Conservation (phyloP, 1,284 basidiomycete genomes). For the Naganishia sp. region DNA sequence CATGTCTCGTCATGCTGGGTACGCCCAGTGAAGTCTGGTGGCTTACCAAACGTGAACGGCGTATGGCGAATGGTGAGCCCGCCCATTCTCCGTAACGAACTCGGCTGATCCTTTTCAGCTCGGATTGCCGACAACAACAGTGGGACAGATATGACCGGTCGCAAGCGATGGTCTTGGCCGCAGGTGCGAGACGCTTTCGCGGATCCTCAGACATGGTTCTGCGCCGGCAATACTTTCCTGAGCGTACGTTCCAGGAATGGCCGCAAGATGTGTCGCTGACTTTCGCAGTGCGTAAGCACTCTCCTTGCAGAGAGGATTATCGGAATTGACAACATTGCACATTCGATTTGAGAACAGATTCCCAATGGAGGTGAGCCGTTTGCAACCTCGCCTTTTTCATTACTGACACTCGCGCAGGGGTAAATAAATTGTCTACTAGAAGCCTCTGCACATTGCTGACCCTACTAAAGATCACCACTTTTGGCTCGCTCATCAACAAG, state of each 20-base stretch:
- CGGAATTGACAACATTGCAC: background rate
- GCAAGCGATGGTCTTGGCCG: slow-evolving; percentile 44
- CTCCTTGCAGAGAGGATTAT: background rate
- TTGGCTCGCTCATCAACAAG: slow-evolving; percentile 40
- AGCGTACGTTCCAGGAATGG: background rate
- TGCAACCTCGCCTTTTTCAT: background rate
- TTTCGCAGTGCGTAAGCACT: slow-evolving; percentile 1
- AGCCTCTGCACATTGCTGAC: background rate
- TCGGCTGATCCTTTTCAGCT: slow-evolving; percentile 29
- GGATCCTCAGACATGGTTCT: slow-evolving; percentile 43
- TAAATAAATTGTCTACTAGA: background rate
- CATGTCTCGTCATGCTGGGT: slow-evolving; percentile 42
- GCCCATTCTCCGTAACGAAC: background rate
- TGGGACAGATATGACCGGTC: slow-evolving; percentile 41
- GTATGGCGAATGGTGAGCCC: slow-evolving; percentile 33
- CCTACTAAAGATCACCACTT: slow-evolving; percentile 38
- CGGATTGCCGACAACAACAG: slow-evolving; percentile 43
- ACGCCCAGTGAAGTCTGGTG: slow-evolving; percentile 45
- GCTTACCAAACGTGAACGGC: slow-evolving; percentile 40
- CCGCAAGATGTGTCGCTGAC: background rate
- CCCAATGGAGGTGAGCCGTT: slow-evolving; percentile 3
- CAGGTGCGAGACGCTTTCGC: slow-evolving; percentile 42
- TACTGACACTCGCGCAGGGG: background rate
- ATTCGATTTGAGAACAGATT: background rate
- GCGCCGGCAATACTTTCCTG: slow-evolving; percentile 42